These are phyloP conservation scores for Roridomyces roridus DNA, from an alignment of 768 basidiomycete species.

Conservation along the genomic window DNA sequence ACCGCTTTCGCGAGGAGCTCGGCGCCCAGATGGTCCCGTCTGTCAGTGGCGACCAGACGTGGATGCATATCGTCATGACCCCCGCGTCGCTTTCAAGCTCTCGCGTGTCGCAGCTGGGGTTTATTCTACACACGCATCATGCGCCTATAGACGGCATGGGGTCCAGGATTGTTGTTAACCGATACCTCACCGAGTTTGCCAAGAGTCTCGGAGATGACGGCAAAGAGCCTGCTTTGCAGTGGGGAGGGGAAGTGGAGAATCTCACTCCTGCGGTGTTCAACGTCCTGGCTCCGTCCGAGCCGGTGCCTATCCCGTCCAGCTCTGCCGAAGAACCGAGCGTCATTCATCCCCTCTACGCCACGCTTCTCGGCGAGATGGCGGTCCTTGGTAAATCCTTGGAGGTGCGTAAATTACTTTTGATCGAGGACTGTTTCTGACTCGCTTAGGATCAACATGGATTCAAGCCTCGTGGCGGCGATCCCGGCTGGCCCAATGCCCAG, in stretches of 20 bases:
- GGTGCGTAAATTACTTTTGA: not conserved
- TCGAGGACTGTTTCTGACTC: not conserved
- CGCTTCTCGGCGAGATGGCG: slow-evolving; percentile 21
- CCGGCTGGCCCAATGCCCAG: slow-evolving; percentile 4
- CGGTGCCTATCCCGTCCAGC: slow-evolving; percentile 13
- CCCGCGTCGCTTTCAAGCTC: not conserved
- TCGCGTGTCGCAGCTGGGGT: slow-evolving; percentile 15
- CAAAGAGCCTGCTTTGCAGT: not conserved
- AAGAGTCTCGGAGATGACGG: not conserved
- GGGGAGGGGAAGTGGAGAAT: slow-evolving; percentile 28
- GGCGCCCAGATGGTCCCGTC: slow-evolving; percentile 22
- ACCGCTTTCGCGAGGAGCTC: slow-evolving; percentile 21
- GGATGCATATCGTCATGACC: slow-evolving; percentile 26
- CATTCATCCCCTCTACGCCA: slow-evolving; percentile 17
- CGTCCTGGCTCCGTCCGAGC: slow-evolving; percentile 18
- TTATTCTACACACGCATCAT: slow-evolving; percentile 31
- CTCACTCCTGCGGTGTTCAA: slow-evolving; percentile 26
- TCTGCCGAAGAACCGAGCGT: slow-evolving; percentile 23
- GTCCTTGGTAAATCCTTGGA: slow-evolving; percentile 6
- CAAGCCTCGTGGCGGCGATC: not conserved
- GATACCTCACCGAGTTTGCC: slow-evolving; percentile 20
- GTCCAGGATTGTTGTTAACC: slow-evolving; percentile 26
- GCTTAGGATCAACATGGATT: slow-evolving; percentile 20
- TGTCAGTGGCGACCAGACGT: slow-evolving; percentile 27
- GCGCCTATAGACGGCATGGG: slow-evolving; percentile 31